These are phyloP conservation scores for Cicer cuneatum DNA, from an alignment of 306 rosid species.

Conservation along the genomic window DNA sequence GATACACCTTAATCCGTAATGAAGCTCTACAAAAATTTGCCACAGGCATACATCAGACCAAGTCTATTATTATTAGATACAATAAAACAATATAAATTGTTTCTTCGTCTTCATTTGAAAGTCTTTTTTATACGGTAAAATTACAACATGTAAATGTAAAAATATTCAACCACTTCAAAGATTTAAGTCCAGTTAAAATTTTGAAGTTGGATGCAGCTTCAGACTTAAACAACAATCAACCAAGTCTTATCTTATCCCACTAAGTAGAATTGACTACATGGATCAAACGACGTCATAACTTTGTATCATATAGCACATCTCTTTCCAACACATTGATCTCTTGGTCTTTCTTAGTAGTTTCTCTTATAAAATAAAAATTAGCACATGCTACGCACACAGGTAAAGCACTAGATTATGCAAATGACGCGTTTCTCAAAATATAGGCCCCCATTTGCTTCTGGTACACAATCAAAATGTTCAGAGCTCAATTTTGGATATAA, in stretches of 20 bases:
- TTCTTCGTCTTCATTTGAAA: neutral
- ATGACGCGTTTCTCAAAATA: neutral
- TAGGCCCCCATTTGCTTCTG: no score
- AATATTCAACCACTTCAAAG: neutral
- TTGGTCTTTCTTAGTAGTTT: no score
- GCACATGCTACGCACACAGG: neutral
- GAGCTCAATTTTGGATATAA: neutral
- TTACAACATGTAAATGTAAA: neutral
- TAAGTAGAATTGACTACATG: no score
- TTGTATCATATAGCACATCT: no score
- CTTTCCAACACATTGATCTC: no score
- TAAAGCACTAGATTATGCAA: neutral
- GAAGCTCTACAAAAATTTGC: slow-evolving; percentile 48
- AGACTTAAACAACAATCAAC: no score
- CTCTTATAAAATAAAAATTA: no score
- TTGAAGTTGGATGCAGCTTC: no score
- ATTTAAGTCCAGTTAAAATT: neutral
- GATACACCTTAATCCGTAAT: slow-evolving; percentile 12
- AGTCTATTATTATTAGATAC: slow-evolving; percentile 6
- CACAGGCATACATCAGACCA: slow-evolving; percentile 20
- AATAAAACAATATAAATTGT: neutral
- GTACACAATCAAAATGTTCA: neutral
- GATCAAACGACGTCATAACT: no score
- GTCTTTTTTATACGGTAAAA: neutral
- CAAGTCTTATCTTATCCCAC: no score